phyloP scores from a whole-genome alignment of 1,284 basidiomycete genomes.

The Coniferiporia sulphurascens region DNA sequence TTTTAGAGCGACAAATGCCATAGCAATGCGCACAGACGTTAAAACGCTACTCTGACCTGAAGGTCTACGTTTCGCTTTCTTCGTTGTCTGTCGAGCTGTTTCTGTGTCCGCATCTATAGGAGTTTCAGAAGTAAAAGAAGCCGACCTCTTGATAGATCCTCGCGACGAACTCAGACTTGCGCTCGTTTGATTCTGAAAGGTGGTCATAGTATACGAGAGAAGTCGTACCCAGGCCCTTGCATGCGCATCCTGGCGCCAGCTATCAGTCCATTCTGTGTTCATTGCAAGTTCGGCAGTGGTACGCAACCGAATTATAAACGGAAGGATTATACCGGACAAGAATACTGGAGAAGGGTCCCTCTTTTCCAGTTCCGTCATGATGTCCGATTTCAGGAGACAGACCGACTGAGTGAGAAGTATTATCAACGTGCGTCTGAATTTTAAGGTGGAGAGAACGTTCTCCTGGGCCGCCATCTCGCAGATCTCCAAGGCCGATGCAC shows the following conservation, averaged over 20 bases:
- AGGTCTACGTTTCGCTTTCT: slow-evolving; percentile 8
- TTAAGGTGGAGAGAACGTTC: slow-evolving; percentile 43
- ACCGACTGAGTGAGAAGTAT: slow-evolving; percentile 49
- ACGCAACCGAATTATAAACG: slow-evolving; percentile 53
- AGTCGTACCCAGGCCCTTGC: slow-evolving; percentile 61
- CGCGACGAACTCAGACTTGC: slow-evolving; percentile 18
- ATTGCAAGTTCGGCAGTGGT: slow-evolving; percentile 42
- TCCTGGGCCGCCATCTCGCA: slow-evolving; percentile 53
- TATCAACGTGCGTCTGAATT: slow-evolving; percentile 48
- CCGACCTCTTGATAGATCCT: slow-evolving; percentile 13
- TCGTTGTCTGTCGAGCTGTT: background rate
- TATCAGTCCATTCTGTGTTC: slow-evolving; percentile 39
- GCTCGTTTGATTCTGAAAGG: slow-evolving; percentile 33
- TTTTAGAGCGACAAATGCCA: slow-evolving; percentile 40
- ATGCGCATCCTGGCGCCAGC: slow-evolving; percentile 41
- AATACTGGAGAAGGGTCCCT: slow-evolving; percentile 52
- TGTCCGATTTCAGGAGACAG: slow-evolving; percentile 49
- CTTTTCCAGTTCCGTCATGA: slow-evolving; percentile 54
- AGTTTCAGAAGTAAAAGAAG: slow-evolving; percentile 25
- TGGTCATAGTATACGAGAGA: slow-evolving; percentile 51
- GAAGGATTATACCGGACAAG: slow-evolving; percentile 55
- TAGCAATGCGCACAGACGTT: slow-evolving; percentile 7
- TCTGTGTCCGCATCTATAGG: slow-evolving; percentile 35
- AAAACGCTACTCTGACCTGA: slow-evolving; percentile 2
- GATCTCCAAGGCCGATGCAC: slow-evolving; percentile 51